A percentile compares a stretch with the other conserved stretches of the same genome.
Conservation (phyloP, 768 basidiomycete genomes). For the Mrakia hoshinonis region DNA sequence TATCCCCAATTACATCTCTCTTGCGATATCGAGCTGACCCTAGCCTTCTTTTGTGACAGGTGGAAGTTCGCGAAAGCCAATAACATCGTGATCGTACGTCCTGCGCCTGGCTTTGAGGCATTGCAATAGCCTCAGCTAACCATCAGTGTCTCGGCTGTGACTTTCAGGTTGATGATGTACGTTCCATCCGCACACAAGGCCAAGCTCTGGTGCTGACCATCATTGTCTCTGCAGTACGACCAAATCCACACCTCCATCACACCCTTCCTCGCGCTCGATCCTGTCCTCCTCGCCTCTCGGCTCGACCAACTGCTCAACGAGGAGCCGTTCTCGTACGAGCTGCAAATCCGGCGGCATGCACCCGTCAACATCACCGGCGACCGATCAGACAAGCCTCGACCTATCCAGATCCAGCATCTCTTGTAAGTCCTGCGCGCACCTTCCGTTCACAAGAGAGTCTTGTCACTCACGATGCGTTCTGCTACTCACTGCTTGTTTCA, state of each 20-base stretch:
- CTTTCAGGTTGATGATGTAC: constrained; percentile 9
- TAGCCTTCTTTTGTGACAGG: not conserved
- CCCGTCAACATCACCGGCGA: constrained; percentile 5
- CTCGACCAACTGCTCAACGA: constrained; percentile 19
- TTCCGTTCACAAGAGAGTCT: no score
- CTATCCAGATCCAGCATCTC: not conserved
- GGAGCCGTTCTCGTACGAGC: not conserved
- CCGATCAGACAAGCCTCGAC: not conserved
- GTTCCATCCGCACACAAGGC: not conserved
- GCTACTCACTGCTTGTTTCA: not conserved
- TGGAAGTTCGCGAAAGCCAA: constrained; percentile 32
- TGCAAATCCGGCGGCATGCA: not conserved
- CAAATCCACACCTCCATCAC: constrained; percentile 33
- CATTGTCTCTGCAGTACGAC: constrained; percentile 31
- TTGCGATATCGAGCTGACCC: not conserved
- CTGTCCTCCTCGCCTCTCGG: constrained; percentile 28
- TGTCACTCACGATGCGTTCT: no score
- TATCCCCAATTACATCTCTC: not conserved
- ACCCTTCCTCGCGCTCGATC: constrained; percentile 36
- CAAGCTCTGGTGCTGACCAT: not conserved
- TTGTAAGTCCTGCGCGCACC: no score
- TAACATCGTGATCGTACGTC: constrained; percentile 1
- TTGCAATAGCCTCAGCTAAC: no score
- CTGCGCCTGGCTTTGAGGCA: no score
- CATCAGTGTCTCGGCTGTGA: no score